These are phyloP conservation scores for Parmales sp. DNA, from an alignment of 108 stramenopile genomes.

Conservation along the genomic window DNA sequence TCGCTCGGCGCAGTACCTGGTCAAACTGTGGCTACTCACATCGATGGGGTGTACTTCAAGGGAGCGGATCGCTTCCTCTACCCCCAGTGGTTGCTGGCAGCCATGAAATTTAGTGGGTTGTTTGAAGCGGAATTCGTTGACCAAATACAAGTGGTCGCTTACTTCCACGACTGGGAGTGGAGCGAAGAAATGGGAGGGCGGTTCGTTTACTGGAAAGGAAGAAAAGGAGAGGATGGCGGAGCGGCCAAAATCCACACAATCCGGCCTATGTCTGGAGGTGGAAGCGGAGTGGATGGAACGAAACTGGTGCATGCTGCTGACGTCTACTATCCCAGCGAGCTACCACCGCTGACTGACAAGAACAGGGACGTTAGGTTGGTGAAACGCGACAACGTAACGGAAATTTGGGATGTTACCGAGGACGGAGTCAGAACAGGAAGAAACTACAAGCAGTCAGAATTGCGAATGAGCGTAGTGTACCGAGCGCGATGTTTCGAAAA, in stretches of 20 bases:
- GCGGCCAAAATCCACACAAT: neutral
- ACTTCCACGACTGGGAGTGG: slow-evolving; percentile 15
- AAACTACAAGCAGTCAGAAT: neutral
- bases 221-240: neutral
- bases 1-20: too few species aligned
- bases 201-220: slow-evolving; percentile 17
- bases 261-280: slow-evolving; percentile 1
- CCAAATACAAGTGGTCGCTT: slow-evolving; percentile 25
- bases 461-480: slow-evolving; percentile 19
- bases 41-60: slow-evolving; percentile 20
- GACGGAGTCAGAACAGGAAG: neutral
- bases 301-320: slow-evolving; percentile 19
- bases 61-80: slow-evolving; percentile 13
- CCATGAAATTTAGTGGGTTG: slow-evolving; percentile 19
- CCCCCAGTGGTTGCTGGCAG: slow-evolving; percentile 27
- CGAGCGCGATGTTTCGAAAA: slow-evolving; percentile 18
- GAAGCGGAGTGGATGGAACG: slow-evolving; percentile 13
- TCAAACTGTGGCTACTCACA: slow-evolving; percentile 22
- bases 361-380: neutral
- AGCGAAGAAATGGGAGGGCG: slow-evolving; percentile 1
- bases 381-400: neutral
- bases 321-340: slow-evolving; percentile 6
- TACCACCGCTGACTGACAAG: slow-evolving; percentile 15
- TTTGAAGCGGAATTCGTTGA: slow-evolving; percentile 19
- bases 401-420: slow-evolving; percentile 8